Evolutionary conservation across 2,329 filamentous ascomycete genomes (phyloP).

Genomic region (Onygenales sp.): DNA sequence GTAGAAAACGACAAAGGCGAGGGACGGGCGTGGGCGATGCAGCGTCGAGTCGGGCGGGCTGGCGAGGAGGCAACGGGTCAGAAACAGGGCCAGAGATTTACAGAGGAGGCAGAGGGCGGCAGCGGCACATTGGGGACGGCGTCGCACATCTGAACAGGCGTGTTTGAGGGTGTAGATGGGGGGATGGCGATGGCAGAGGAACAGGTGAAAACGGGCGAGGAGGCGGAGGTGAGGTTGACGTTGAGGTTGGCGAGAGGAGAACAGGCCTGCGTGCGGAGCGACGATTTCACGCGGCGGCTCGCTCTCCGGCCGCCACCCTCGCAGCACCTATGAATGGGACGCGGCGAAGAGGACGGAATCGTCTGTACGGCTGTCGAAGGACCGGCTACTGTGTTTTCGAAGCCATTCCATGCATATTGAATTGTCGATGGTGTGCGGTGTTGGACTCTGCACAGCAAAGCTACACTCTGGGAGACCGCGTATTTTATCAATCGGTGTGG

Average conservation of each 20-base stretch:
- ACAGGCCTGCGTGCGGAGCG: background rate
- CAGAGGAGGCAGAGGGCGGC: background rate
- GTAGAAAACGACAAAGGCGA: too few relatives aligned
- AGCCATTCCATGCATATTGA: too few relatives aligned
- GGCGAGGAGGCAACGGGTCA: background rate
- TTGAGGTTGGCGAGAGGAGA: background rate
- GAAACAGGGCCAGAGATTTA: background rate
- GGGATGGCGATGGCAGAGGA: background rate
- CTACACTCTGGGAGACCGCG: too few relatives aligned
- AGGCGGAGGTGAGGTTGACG: background rate
- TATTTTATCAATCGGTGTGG: too few relatives aligned
- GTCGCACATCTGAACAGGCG: background rate
- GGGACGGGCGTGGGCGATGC: too few relatives aligned
- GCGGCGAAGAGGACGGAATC: too few relatives aligned
- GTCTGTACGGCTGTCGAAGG: too few relatives aligned
- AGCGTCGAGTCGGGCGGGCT: background rate
- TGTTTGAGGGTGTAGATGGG: background rate
- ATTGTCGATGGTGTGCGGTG: too few relatives aligned
- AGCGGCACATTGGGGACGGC: background rate
- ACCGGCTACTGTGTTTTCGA: too few relatives aligned
- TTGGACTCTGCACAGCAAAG: too few relatives aligned
- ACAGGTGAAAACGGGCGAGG: background rate
- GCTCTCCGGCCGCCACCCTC: too few relatives aligned
- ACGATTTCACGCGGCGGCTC: background rate
- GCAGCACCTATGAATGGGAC: too few relatives aligned